phyloP scores from a whole-genome alignment of 345 rosid species.

The Murraya paniculata region DNA sequence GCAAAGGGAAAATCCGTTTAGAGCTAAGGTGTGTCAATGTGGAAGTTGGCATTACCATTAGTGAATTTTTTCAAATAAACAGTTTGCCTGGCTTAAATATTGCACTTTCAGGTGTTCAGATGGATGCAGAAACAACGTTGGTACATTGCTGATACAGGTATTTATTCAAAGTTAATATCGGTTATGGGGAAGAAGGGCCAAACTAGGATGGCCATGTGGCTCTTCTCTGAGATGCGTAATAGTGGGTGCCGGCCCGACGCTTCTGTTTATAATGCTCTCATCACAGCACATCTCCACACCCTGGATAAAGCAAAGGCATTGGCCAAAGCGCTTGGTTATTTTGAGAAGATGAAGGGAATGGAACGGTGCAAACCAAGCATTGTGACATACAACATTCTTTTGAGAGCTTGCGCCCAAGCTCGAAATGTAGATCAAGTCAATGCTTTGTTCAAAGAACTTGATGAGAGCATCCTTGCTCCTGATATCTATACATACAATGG shows the following conservation, averaged over 20 bases:
- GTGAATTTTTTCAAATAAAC: not conserved
- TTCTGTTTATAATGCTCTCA: constrained; percentile 87
- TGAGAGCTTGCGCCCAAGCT: constrained; percentile 89
- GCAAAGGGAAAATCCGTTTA: not conserved
- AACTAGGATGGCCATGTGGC: constrained; percentile 97
- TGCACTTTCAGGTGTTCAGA: constrained; percentile 67
- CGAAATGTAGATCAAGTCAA: constrained; percentile 67
- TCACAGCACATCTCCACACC: constrained; percentile 85
- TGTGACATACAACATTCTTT: constrained; percentile 82
- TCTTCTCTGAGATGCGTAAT: constrained; percentile 91
- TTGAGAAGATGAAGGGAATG: constrained; percentile 76
- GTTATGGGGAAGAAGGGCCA: constrained; percentile 90
- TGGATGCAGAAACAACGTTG: constrained; percentile 99
- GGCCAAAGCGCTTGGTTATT: constrained; percentile 70
- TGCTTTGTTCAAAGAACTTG: constrained; percentile 70
- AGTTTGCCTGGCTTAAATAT: not conserved
- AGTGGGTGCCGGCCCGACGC: constrained; percentile 93
- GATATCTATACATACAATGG: constrained; percentile 84
- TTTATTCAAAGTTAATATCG: constrained; percentile 75
- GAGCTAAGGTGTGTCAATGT: not conserved
- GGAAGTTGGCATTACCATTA: not conserved
- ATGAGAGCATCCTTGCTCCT: constrained; percentile 54
- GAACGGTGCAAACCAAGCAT: constrained; percentile 79
- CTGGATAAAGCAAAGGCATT: constrained; percentile 79
- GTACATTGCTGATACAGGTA: constrained; percentile 84